Conservation (phyloP, 2,329 filamentous ascomycete genomes). For the Gliomastix tumulicola region DNA sequence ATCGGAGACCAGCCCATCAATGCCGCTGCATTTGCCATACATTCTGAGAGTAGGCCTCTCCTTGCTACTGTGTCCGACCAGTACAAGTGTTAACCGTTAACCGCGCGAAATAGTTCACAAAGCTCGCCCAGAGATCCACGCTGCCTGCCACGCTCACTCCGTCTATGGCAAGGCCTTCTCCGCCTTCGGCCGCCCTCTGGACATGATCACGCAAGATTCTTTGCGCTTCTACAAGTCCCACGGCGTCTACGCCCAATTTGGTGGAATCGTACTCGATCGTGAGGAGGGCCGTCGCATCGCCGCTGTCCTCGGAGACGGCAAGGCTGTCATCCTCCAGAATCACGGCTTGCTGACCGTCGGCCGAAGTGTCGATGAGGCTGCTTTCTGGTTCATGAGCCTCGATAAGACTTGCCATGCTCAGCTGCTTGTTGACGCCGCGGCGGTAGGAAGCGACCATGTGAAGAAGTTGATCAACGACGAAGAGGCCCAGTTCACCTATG, state of each 20-base stretch:
- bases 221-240: slow-evolving; percentile 51
- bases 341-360: slow-evolving; percentile 60
- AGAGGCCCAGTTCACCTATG: slow-evolving; percentile 20
- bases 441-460: slow-evolving; percentile 7
- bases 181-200: slow-evolving; percentile 47
- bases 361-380: slow-evolving; percentile 59
- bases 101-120: slow-evolving; percentile 48
- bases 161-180: slow-evolving; percentile 54
- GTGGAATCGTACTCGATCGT: slow-evolving; percentile 53
- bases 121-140: slow-evolving; percentile 50
- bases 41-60: slow-evolving; percentile 23
- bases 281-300: slow-evolving; percentile 55
- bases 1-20: slow-evolving; percentile 57
- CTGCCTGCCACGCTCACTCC: slow-evolving; percentile 55
- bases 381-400: slow-evolving; percentile 48
- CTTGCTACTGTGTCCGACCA: too few relatives aligned
- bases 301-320: slow-evolving; percentile 43
- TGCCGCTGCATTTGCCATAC: slow-evolving; percentile 60
- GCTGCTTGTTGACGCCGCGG: slow-evolving; percentile 19
- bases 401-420: slow-evolving; percentile 24
- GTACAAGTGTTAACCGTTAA: too few relatives aligned
- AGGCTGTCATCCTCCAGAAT: slow-evolving; percentile 52
- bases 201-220: slow-evolving; percentile 56
- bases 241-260: slow-evolving; percentile 44
- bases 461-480: slow-evolving; percentile 27